Conservation (phyloP, 495 filamentous ascomycete species). For the Letharia columbiana region DNA sequence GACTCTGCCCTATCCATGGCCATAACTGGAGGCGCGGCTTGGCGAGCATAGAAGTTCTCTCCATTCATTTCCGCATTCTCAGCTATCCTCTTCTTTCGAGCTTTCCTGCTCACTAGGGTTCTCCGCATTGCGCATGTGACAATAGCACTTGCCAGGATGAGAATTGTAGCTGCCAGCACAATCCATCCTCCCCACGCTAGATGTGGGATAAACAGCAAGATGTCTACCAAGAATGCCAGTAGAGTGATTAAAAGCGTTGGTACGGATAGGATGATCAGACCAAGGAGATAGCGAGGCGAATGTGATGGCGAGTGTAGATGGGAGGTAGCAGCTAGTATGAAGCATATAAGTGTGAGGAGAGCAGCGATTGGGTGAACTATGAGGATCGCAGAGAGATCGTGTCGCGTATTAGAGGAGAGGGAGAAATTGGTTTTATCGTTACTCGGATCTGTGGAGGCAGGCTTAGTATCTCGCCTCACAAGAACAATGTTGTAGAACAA, state of each 20-base stretch:
- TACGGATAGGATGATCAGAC: slow-evolving; percentile 74
- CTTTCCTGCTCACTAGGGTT: slow-evolving; percentile 85
- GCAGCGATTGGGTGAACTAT: slow-evolving; percentile 90
- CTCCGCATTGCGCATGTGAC: slow-evolving; percentile 96
- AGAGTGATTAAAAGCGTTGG: slow-evolving; percentile 78
- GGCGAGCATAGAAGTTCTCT: slow-evolving; percentile 76
- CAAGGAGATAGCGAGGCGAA: slow-evolving; percentile 79
- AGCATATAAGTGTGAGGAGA: slow-evolving; percentile 73
- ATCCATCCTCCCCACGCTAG: slow-evolving; percentile 91
- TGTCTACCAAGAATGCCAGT: slow-evolving; percentile 85
- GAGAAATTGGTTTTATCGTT: slow-evolving; percentile 53
- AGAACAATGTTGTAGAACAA: neutral
- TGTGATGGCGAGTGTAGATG: slow-evolving; percentile 90
- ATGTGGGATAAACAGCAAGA: slow-evolving; percentile 93
- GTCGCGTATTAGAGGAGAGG: slow-evolving; percentile 62
- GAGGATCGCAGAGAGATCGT: slow-evolving; percentile 81
- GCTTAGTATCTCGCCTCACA: neutral
- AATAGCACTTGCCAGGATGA: slow-evolving; percentile 74
- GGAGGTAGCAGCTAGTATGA: slow-evolving; percentile 67
- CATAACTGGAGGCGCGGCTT: slow-evolving; percentile 39
- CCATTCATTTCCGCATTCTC: slow-evolving; percentile 95
- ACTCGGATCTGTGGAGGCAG: neutral
- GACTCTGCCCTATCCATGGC: slow-evolving; percentile 36
- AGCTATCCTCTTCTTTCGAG: slow-evolving; percentile 80
- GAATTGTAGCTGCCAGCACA: slow-evolving; percentile 80